A percentile compares a stretch with the other conserved stretches of the same genome.
phyloP scores from a whole-genome alignment of 2,329 filamentous ascomycete species.

The Trematosphaeria pertusa region DNA sequence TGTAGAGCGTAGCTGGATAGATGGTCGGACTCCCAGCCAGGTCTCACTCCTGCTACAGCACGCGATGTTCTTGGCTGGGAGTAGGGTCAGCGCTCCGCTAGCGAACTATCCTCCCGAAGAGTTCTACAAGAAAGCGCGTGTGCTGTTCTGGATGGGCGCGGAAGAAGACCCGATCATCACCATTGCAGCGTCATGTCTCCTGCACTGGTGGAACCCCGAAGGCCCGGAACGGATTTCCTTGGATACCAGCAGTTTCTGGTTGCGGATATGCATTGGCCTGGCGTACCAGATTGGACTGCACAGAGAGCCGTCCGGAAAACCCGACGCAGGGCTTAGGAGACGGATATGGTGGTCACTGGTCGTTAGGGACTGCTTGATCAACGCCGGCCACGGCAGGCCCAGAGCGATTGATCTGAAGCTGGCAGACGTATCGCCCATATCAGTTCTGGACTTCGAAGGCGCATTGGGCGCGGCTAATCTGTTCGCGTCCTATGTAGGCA shows the following conservation, averaged over 20 bases:
- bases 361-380: slow-evolving; percentile 51
- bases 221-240: slow-evolving; percentile 51
- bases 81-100: slow-evolving; percentile 48
- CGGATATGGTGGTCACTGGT: slow-evolving; percentile 55
- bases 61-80: slow-evolving; percentile 52
- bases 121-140: slow-evolving; percentile 43
- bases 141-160: slow-evolving; percentile 43
- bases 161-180: slow-evolving; percentile 50
- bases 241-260: slow-evolving; percentile 55
- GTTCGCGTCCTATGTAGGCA: slow-evolving; percentile 49
- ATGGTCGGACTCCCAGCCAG: slow-evolving; percentile 36
- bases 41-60: slow-evolving; percentile 43
- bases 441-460: slow-evolving; percentile 45
- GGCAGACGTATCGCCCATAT: slow-evolving; percentile 49
- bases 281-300: slow-evolving; percentile 56
- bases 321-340: slow-evolving; percentile 45
- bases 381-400: slow-evolving; percentile 50
- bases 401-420: slow-evolving; percentile 50
- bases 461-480: slow-evolving; percentile 38
- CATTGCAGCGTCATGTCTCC: slow-evolving; percentile 47
- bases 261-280: slow-evolving; percentile 51
- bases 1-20: slow-evolving; percentile 50
- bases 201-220: slow-evolving; percentile 55
- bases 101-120: slow-evolving; percentile 40
- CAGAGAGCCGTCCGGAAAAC: slow-evolving; percentile 46